phyloP scores from a whole-genome alignment of 306 rosid species.

The Inga oerstediana region DNA sequence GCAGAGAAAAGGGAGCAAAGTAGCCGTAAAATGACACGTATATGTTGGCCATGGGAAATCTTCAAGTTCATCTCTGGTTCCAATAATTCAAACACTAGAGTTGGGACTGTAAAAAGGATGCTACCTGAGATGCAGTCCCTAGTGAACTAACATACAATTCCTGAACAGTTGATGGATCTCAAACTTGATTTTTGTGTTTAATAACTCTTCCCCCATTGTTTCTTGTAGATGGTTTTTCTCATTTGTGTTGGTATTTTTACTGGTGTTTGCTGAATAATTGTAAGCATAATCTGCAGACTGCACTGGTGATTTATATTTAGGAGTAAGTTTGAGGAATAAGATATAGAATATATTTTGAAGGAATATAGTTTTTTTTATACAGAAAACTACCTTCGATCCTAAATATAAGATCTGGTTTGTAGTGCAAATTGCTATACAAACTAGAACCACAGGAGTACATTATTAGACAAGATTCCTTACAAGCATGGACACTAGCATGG shows the following conservation, averaged over 20 bases:
- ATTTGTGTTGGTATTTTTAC: not conserved
- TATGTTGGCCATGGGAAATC: slow-evolving; percentile 87
- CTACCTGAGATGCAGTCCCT: slow-evolving; percentile 86
- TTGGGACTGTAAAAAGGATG: slow-evolving; percentile 47
- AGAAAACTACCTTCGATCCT: too few relatives aligned
- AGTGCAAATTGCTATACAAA: too few relatives aligned
- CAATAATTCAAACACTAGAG: slow-evolving; percentile 37
- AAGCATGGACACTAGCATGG: not conserved
- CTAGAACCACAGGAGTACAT: too few relatives aligned
- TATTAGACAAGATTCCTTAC: not conserved
- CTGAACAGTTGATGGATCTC: slow-evolving; percentile 12
- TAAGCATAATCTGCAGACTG: not conserved
- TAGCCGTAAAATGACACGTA: slow-evolving; percentile 48
- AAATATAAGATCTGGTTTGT: too few relatives aligned
- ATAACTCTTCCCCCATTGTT: not conserved
- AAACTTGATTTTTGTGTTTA: slow-evolving; percentile 18
- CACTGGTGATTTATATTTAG: not conserved
- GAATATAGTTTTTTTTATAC: not conserved
- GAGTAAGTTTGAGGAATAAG: not conserved
- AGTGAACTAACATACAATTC: slow-evolving; percentile 36
- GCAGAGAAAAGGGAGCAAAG: slow-evolving; percentile 60
- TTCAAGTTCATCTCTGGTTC: slow-evolving; percentile 40
- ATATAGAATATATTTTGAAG: not conserved
- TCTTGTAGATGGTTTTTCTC: not conserved
- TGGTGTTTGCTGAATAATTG: not conserved